Conservation (phyloP, 208 protist genomes). For the Leptomonas pyrrhocoris region DNA sequence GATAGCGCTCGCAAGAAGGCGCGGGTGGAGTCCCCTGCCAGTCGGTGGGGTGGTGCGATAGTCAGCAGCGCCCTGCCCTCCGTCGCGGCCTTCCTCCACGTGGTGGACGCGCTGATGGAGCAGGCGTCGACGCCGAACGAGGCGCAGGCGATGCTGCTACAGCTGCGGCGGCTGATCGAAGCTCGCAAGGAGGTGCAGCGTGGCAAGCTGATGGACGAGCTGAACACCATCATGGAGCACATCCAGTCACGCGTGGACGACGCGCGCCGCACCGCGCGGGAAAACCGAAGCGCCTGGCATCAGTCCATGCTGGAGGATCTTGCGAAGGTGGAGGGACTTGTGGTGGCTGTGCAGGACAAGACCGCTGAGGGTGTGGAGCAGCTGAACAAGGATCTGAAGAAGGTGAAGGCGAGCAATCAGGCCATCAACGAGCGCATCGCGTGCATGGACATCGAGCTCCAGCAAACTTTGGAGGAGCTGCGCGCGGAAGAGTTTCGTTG, state of each 20-base stretch:
- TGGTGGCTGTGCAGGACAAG: conserved; percentile 55
- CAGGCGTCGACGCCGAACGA: conserved; percentile 38
- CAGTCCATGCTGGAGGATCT: conserved; percentile 44
- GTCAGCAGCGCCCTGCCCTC: conserved; percentile 10
- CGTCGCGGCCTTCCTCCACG: conserved; percentile 35
- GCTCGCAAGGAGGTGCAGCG: conserved; percentile 57
- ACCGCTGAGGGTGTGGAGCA: conserved; percentile 64
- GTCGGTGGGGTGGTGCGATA: conserved; percentile 4
- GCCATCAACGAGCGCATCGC: conserved; percentile 82
- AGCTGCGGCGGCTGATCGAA: conserved; percentile 66
- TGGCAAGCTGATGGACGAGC: conserved; percentile 37
- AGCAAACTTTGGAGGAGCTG: conserved; percentile 74
- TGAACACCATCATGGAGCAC: conserved; percentile 56
- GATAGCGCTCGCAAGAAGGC: conserved; percentile 31
- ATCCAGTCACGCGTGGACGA: conserved; percentile 81
- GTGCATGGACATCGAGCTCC: conserved; percentile 74
- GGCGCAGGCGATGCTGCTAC: conserved; percentile 48
- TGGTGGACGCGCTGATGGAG: conserved; percentile 43
- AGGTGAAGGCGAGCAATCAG: conserved; percentile 66
- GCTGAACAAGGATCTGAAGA: conserved; percentile 74
- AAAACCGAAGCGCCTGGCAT: conserved; percentile 41
- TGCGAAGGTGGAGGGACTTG: conserved; percentile 48
- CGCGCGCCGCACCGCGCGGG: conserved; percentile 38
- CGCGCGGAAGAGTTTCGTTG: conserved; percentile 49
- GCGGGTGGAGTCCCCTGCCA: conserved; percentile 28